Conservation (phyloP, 2,329 filamentous ascomycete species). For the Pyricularia grisea region DNA sequence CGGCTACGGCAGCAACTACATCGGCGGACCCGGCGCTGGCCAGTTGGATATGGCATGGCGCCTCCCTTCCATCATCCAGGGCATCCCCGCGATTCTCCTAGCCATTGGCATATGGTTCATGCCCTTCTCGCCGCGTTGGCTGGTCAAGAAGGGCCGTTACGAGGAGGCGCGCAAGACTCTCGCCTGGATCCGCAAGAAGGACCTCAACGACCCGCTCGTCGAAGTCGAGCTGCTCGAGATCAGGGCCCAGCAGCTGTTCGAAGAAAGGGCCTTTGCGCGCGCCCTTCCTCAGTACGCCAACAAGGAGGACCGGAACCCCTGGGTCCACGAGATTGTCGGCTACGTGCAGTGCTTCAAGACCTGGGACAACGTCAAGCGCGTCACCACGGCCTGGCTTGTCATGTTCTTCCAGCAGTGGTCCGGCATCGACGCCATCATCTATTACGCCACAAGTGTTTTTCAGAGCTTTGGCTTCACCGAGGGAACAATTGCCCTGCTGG, state of each 20-base stretch:
- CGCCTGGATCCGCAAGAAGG: slow-evolving; percentile 19
- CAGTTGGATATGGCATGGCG: slow-evolving; percentile 32
- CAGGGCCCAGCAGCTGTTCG: slow-evolving; percentile 33
- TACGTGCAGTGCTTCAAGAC: slow-evolving; percentile 37
- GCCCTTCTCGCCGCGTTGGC: slow-evolving; percentile 38
- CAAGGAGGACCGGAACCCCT: slow-evolving; percentile 28
- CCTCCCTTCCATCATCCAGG: slow-evolving; percentile 35
- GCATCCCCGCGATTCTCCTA: slow-evolving; percentile 25
- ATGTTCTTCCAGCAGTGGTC: slow-evolving; percentile 35
- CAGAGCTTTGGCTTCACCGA: slow-evolving; percentile 51
- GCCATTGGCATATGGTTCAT: slow-evolving; percentile 29
- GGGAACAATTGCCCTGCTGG: slow-evolving; percentile 47
- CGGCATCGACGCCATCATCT: slow-evolving; percentile 30
- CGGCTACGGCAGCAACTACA: slow-evolving; percentile 34
- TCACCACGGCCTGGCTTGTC: slow-evolving; percentile 19
- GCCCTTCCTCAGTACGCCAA: slow-evolving; percentile 33
- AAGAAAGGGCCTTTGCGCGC: slow-evolving; percentile 29
- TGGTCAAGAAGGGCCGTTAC: slow-evolving; percentile 26
- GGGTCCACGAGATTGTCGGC: slow-evolving; percentile 35
- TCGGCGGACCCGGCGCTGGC: slow-evolving; percentile 27
- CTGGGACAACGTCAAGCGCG: slow-evolving; percentile 39
- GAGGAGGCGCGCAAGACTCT: slow-evolving; percentile 13
- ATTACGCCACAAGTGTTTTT: slow-evolving; percentile 43
- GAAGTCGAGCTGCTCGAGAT: slow-evolving; percentile 36
- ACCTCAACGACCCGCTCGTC: slow-evolving; percentile 22